A percentile compares a stretch with the other conserved stretches of the same genome.
Conservation (phyloP, 2,329 filamentous ascomycete genomes). For the Plectosphaerella plurivora region DNA sequence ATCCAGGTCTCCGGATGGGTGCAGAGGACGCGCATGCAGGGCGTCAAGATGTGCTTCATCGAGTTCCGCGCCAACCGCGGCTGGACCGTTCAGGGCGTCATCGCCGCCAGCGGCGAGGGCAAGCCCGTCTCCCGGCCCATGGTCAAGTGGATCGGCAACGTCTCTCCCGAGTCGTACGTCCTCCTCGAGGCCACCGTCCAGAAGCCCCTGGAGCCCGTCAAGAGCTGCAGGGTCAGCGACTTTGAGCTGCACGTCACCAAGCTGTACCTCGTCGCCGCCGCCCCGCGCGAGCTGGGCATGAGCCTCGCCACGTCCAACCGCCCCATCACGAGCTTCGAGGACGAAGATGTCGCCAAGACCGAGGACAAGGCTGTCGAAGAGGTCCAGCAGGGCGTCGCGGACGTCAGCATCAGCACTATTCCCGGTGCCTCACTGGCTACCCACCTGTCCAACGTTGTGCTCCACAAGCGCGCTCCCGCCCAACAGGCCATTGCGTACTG, state of each 20-base stretch:
- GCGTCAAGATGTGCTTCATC: conserved; percentile 86
- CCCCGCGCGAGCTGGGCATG: conserved; percentile 53
- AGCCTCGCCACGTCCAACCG: conserved; percentile 51
- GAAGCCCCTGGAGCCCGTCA: conserved; percentile 81
- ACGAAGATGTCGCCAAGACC: conserved; percentile 37
- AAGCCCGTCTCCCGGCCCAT: conserved; percentile 72
- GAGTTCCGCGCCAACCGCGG: conserved; percentile 73
- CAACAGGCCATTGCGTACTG: conserved; percentile 73
- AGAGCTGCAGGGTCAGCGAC: conserved; percentile 74
- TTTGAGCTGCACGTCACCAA: conserved; percentile 87
- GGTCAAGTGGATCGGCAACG: conserved; percentile 81
- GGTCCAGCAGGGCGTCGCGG: background rate
- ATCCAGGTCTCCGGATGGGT: conserved; percentile 77
- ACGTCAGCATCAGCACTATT: conserved; percentile 14
- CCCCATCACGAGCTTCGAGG: conserved; percentile 53
- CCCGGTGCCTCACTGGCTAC: conserved; percentile 80
- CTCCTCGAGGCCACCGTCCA: conserved; percentile 76
- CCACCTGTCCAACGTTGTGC: conserved; percentile 83
- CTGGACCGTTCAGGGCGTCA: conserved; percentile 78
- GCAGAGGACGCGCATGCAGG: conserved; percentile 83
- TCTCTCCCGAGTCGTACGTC: conserved; percentile 79
- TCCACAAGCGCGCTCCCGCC: conserved; percentile 87
- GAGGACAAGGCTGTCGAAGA: background rate
- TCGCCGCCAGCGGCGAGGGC: conserved; percentile 49
- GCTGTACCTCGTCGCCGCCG: conserved; percentile 70